Evolutionary conservation across 139 green algal species (phyloP), one percentile per base, ranked within the genome.

Genomic region (Mesostigma viride): DNA sequence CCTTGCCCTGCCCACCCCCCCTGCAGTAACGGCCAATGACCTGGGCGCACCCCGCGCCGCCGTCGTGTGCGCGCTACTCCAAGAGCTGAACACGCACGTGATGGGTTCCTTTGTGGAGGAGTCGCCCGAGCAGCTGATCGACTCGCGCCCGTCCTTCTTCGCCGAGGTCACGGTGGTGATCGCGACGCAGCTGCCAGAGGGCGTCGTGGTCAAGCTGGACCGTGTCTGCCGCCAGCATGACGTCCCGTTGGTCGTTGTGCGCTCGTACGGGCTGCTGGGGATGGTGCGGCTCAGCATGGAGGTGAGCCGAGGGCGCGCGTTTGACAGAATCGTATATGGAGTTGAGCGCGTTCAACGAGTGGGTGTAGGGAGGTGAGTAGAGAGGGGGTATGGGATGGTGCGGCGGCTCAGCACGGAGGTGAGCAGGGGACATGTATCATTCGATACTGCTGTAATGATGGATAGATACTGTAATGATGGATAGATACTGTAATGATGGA

Each of bases 1-100:
- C n/a, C n/a, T n/a, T n/a, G n/a, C n/a, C n/a, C n/a, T n/a, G n/a
- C n/a, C n/a, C n/a, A n/a, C n/a, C n/a, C n/a, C n/a, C n/a, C n/a
- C n/a, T n/a, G n/a, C n/a, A n/a, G n/a, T n/a, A n/a, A n/a, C n/a
- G n/a, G n/a, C n/a, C n/a, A n/a, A n/a, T n/a, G n/a, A n/a, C n/a
- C n/a, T n/a, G n/a, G n/a, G n/a, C n/a, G n/a, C n/a, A n/a, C n/a
- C n/a, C n/a, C n/a, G n/a, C n/a, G 91, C 91, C 0, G 77, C 86
- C 46, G 66, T 76, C 8, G 89, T 91, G 26, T 86, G 81, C 3
- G 76, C 75, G 35, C 76, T 90, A 47, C 75, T 98, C n/a, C 81
- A 90, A 48, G 90, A 97, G 77, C 74, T 96, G 31, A 96, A 96
- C 53, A 87, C 93, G 30, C 65, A 44, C 22, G 91, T 96, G 27